These are phyloP conservation scores for Mediolabrus comicus DNA, from an alignment of 108 stramenopile species.

Conservation along the genomic window DNA sequence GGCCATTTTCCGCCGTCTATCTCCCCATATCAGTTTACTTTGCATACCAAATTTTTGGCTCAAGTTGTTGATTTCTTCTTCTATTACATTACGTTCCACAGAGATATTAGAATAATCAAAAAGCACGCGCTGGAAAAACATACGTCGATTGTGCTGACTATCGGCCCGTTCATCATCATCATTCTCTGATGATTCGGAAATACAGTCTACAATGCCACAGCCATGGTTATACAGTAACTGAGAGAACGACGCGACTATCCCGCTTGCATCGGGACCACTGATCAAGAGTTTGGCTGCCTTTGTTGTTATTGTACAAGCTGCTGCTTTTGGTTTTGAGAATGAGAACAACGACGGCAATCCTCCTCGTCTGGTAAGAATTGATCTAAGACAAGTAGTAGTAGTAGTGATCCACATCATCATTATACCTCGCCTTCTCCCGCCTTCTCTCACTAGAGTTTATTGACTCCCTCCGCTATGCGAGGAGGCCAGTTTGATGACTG, in stretches of 20 bases:
- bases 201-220: slow-evolving; percentile 66
- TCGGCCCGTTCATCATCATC: slow-evolving; percentile 17
- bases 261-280: slow-evolving; percentile 56
- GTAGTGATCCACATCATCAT: no score
- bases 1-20: slow-evolving; percentile 28
- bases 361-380: no score
- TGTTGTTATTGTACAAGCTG: neutral
- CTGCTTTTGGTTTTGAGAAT: no score
- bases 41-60: slow-evolving; percentile 41
- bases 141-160: slow-evolving; percentile 51
- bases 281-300: slow-evolving; percentile 44
- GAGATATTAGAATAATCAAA: slow-evolving; percentile 47
- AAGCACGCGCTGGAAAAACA: slow-evolving; percentile 72
- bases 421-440: no score
- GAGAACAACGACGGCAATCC: no score
- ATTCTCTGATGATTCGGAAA: slow-evolving; percentile 29
- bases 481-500: no score
- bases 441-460: no score
- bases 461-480: no score
- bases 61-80: slow-evolving; percentile 22
- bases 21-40: slow-evolving; percentile 42
- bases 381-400: no score
- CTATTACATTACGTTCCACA: slow-evolving; percentile 12
- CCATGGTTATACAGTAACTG: slow-evolving; percentile 63
- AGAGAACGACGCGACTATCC: slow-evolving; percentile 77